Evolutionary conservation across 441 rosid species (phyloP).

Genomic region (Cnidoscolus chayamansa): DNA sequence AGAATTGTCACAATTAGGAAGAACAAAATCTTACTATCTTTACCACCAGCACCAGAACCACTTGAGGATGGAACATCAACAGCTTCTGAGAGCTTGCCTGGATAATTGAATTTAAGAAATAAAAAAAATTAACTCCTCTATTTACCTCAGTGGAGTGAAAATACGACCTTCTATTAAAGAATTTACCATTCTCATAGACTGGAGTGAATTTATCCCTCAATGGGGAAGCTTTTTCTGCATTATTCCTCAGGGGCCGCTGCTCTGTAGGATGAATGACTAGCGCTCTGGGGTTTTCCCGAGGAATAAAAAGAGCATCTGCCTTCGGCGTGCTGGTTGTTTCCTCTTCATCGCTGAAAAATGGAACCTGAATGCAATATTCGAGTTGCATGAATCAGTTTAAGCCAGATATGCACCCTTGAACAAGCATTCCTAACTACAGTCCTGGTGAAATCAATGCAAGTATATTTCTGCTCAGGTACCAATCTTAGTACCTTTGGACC

Average conservation of each 20-base stretch:
- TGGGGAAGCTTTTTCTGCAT: slow-evolving; percentile 47
- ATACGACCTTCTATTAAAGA: background rate
- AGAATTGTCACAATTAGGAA: background rate
- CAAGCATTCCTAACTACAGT: background rate
- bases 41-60: slow-evolving; percentile 40
- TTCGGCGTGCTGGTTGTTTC: slow-evolving; percentile 84
- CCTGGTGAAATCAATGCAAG: background rate
- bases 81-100: slow-evolving; percentile 44
- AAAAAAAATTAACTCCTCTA: background rate
- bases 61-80: slow-evolving; percentile 23
- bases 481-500: slow-evolving; percentile 47
- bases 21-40: slow-evolving; percentile 26
- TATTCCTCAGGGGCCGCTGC: slow-evolving; percentile 52
- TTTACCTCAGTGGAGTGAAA: background rate
- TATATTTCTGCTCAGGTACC: background rate
- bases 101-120: slow-evolving; percentile 2
- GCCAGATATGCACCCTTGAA: background rate
- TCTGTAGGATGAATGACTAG: slow-evolving; percentile 68
- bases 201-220: slow-evolving; percentile 39
- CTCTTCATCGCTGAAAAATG: slow-evolving; percentile 87
- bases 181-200: slow-evolving; percentile 55
- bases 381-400: slow-evolving; percentile 11
- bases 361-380: slow-evolving; percentile 53
- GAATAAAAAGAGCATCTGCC: slow-evolving; percentile 85
- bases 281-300: slow-evolving; percentile 94